phyloP scores from a whole-genome alignment of 2,329 filamentous ascomycete genomes.

The Arthrinium phaeospermum region DNA sequence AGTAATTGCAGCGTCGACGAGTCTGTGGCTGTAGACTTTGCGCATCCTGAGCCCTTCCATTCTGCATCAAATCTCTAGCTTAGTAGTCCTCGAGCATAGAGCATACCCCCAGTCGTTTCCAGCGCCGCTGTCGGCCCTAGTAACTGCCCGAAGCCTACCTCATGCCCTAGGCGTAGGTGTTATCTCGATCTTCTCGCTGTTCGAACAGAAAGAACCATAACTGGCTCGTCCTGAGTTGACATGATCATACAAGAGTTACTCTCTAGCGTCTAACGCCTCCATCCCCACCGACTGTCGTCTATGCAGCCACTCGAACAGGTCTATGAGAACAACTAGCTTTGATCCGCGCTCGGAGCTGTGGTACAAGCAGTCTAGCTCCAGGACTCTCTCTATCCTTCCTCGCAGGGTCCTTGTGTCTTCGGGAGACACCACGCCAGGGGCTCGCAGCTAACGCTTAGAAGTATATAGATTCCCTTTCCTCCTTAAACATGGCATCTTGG shows the following conservation, averaged over 20 bases:
- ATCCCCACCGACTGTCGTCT: constrained; percentile 37
- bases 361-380: constrained; percentile 32
- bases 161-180: not conserved
- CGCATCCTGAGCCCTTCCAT: not conserved
- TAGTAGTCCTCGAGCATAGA: not conserved
- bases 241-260: constrained; percentile 1
- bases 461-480: constrained; percentile 46
- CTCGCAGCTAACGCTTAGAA: constrained; percentile 28
- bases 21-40: constrained; percentile 11
- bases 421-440: constrained; percentile 36
- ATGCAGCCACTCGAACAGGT: constrained; percentile 29
- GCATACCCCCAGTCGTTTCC: not conserved
- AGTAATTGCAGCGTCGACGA: not conserved
- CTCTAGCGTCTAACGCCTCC: constrained; percentile 24
- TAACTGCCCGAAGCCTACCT: not conserved
- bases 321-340: constrained; percentile 33
- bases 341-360: constrained; percentile 34
- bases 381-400: constrained; percentile 30
- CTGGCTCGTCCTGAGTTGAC: not conserved
- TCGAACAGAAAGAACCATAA: not conserved
- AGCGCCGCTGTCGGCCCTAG: not conserved
- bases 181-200: not conserved
- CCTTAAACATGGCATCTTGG: constrained; percentile 36
- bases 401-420: constrained; percentile 38
- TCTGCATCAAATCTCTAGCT: not conserved